phyloP scores from a whole-genome alignment of 2,329 filamentous ascomycete genomes.

The Aaosphaeria arxii region DNA sequence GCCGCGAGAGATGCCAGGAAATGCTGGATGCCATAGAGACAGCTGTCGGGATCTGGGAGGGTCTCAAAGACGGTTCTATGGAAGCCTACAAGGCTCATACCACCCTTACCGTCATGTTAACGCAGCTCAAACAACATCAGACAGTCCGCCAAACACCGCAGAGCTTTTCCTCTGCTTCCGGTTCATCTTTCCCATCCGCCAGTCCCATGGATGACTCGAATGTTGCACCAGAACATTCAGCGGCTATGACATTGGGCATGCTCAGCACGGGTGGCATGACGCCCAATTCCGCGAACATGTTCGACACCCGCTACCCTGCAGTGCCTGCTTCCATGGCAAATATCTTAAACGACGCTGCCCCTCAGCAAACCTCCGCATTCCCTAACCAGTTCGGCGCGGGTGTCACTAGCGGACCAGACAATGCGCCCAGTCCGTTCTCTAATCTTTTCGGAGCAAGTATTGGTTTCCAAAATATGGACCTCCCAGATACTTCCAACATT shows the following conservation, averaged over 20 bases:
- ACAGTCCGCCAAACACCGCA: slow-evolving; percentile 22
- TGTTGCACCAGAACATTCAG: slow-evolving; percentile 57
- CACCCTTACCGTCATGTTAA: slow-evolving; percentile 79
- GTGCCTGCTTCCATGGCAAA: slow-evolving; percentile 32
- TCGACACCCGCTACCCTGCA: slow-evolving; percentile 35
- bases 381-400: slow-evolving; percentile 34
- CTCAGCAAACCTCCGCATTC: slow-evolving; percentile 24
- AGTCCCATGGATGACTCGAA: slow-evolving; percentile 53
- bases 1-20: slow-evolving; percentile 56
- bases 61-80: slow-evolving; percentile 72
- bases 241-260: slow-evolving; percentile 69
- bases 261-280: slow-evolving; percentile 61
- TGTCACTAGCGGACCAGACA: slow-evolving; percentile 36
- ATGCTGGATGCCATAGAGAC: slow-evolving; percentile 75
- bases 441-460: slow-evolving; percentile 51
- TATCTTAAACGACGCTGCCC: slow-evolving; percentile 33
- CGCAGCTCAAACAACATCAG: slow-evolving; percentile 63
- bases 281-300: slow-evolving; percentile 45
- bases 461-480: slow-evolving; percentile 52
- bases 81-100: slow-evolving; percentile 86
- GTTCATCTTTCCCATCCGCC: slow-evolving; percentile 23
- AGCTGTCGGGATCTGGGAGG: slow-evolving; percentile 76
- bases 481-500: slow-evolving; percentile 50
- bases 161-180: slow-evolving; percentile 26
- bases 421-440: slow-evolving; percentile 53